Conservation (phyloP, 306 rosid genomes). For the Rosa chinensis region DNA sequence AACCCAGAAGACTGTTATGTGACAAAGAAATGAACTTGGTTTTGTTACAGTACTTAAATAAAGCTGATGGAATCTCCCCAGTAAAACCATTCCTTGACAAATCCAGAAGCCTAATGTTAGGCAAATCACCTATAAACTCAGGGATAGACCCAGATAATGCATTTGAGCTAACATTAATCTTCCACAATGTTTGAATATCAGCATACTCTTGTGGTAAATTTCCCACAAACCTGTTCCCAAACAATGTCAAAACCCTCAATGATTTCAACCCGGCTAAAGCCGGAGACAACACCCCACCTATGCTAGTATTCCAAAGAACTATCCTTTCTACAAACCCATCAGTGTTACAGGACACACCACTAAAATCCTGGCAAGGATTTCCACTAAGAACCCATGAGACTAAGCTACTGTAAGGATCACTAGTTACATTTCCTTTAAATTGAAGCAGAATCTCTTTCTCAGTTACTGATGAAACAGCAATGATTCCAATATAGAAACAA, state of each 20-base stretch:
- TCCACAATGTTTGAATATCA: conserved; percentile 71
- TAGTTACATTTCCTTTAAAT: conserved; percentile 70
- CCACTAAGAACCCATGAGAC: conserved; percentile 62
- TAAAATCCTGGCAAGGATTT: conserved; percentile 64
- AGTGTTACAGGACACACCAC: conserved; percentile 64
- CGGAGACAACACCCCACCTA: conserved; percentile 71
- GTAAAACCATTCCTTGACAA: conserved; percentile 79
- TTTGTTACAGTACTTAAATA: conserved; percentile 73
- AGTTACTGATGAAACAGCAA: conserved; percentile 43
- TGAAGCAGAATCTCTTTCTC: conserved; percentile 91
- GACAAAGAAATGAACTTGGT: conserved; percentile 81
- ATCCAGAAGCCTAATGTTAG: conserved; percentile 78
- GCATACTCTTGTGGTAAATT: conserved; percentile 67
- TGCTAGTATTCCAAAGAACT: conserved; percentile 79
- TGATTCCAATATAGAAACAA: conserved; percentile 40
- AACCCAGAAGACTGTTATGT: conserved; percentile 68
- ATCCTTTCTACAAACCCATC: conserved; percentile 86
- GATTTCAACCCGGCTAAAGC: conserved; percentile 71
- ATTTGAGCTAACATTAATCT: conserved; percentile 88
- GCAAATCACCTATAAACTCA: conserved; percentile 79
- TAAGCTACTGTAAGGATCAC: conserved; percentile 65
- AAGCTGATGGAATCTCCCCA: conserved; percentile 74
- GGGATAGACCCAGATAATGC: conserved; percentile 83
- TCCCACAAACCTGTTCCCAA: conserved; percentile 75
- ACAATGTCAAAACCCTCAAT: conserved; percentile 79